Evolutionary conservation across 2,329 filamentous ascomycete species (phyloP).

Genomic region (Colletotrichum godetiae): DNA sequence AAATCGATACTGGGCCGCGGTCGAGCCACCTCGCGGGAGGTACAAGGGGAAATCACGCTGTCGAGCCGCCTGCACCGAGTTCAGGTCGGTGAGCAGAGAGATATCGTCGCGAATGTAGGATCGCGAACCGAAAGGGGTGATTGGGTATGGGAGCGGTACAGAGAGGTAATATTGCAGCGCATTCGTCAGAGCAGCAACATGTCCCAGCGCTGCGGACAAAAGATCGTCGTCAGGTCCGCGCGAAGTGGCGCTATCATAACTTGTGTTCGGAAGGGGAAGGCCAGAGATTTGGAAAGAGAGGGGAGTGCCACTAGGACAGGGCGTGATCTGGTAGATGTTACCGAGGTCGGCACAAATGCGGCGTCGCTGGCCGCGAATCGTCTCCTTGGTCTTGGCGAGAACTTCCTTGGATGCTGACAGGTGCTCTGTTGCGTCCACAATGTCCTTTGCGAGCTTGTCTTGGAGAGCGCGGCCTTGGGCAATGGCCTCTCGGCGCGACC

Average conservation of each 20-base stretch:
- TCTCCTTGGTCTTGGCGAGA: constrained; percentile 68
- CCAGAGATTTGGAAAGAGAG: constrained; percentile 87
- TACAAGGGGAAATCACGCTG: constrained; percentile 86
- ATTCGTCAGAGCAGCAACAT: constrained; percentile 80
- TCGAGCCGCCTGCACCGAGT: constrained; percentile 44
- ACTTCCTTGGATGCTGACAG: constrained; percentile 67
- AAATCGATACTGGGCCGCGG: constrained; percentile 84
- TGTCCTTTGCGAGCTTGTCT: constrained; percentile 66
- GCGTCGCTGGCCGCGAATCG: constrained; percentile 85
- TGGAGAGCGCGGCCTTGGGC: constrained; percentile 70
- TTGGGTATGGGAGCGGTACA: constrained; percentile 82
- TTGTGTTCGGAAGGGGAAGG: constrained; percentile 82
- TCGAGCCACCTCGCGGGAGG: constrained; percentile 68
- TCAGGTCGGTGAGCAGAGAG: constrained; percentile 58
- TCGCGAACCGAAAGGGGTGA: constrained; percentile 78
- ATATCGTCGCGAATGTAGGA: constrained; percentile 83
- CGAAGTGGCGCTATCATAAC: constrained; percentile 67
- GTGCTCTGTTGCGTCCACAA: constrained; percentile 70
- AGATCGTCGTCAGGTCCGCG: constrained; percentile 69
- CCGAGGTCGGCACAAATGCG: constrained; percentile 88
- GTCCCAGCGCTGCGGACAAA: constrained; percentile 84
- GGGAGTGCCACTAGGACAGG: constrained; percentile 64
- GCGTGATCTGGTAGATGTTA: constrained; percentile 83
- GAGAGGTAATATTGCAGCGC: constrained; percentile 85
- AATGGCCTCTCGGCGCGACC: constrained; percentile 75